Percentiles rank a stretch among this genome's conserved stretches.
Evolutionary conservation across 352 stramenopile species (phyloP).

Genomic region (Pythium brachiatum): DNA sequence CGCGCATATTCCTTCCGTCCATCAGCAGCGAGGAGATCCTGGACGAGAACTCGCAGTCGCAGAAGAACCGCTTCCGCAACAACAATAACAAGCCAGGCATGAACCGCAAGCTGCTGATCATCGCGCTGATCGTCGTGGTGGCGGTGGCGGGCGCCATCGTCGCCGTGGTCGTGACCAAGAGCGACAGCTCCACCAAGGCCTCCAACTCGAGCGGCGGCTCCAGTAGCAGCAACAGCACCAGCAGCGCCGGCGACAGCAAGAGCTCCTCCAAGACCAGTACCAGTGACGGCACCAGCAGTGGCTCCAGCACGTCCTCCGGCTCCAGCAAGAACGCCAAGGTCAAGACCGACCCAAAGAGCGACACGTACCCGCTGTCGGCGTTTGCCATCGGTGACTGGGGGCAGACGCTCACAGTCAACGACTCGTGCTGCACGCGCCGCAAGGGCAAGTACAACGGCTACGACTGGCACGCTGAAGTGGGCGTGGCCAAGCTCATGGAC

Average conservation of each 20-base stretch:
- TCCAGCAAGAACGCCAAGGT: slow-evolving; percentile 18
- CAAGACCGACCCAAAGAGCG: slow-evolving; percentile 18
- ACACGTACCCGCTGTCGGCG: slow-evolving; percentile 13
- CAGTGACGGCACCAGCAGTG: neutral
- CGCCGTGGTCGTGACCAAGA: slow-evolving; percentile 20
- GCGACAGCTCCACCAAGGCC: slow-evolving; percentile 12
- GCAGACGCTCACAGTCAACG: slow-evolving; percentile 19
- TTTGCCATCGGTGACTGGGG: slow-evolving; percentile 37
- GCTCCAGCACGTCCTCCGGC: slow-evolving; percentile 9
- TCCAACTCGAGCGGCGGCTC: slow-evolving; percentile 17
- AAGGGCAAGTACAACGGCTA: slow-evolving; percentile 34
- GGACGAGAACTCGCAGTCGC: slow-evolving; percentile 24
- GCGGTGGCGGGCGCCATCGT: slow-evolving; percentile 19
- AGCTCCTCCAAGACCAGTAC: slow-evolving; percentile 2
- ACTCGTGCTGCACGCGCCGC: slow-evolving; percentile 28
- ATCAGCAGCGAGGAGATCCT: slow-evolving; percentile 30
- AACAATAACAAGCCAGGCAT: neutral
- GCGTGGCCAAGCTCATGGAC: slow-evolving; percentile 35
- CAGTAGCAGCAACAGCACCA: slow-evolving; percentile 8
- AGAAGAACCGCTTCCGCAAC: slow-evolving; percentile 9
- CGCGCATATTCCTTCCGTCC: slow-evolving; percentile 26
- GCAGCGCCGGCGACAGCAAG: neutral
- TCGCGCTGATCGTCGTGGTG: slow-evolving; percentile 17
- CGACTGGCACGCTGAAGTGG: slow-evolving; percentile 29
- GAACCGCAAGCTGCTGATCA: slow-evolving; percentile 19